Conservation (phyloP, 768 basidiomycete genomes). For the Coprinellus micaceus region DNA sequence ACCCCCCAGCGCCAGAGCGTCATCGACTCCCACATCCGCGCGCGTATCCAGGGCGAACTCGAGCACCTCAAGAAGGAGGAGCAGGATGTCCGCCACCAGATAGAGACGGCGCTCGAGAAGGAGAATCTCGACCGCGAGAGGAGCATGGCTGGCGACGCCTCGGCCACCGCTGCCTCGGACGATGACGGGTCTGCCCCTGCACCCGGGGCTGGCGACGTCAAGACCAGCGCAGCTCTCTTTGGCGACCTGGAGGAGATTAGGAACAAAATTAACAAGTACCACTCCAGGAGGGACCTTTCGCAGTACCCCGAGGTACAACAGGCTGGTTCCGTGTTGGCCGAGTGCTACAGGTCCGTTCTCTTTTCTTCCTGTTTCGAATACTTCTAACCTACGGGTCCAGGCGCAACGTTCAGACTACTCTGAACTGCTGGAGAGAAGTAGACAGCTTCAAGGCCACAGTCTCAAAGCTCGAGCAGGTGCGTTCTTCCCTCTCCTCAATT, state of each 20-base stretch:
- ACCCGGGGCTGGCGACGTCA: conserved; percentile 34
- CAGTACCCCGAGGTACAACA: conserved; percentile 56
- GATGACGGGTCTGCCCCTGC: conserved; percentile 27
- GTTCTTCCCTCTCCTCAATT: conserved; percentile 14
- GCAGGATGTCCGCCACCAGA: conserved; percentile 63
- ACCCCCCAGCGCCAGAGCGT: conserved; percentile 67
- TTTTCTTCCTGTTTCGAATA: neutral
- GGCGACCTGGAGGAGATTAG: conserved; percentile 76
- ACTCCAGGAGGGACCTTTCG: conserved; percentile 48
- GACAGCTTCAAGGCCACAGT: conserved; percentile 67
- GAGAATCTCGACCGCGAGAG: conserved; percentile 83
- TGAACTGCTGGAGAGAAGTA: conserved; percentile 78
- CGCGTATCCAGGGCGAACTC: conserved; percentile 68
- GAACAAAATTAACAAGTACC: conserved; percentile 68
- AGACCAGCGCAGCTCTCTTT: conserved; percentile 58
- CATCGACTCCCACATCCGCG: conserved; percentile 69
- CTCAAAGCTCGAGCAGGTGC: conserved; percentile 63
- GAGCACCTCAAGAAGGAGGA: conserved; percentile 65
- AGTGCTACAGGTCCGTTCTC: conserved; percentile 68
- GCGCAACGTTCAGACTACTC: conserved; percentile 42
- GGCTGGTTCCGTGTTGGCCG: conserved; percentile 55
- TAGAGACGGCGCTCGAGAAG: conserved; percentile 76
- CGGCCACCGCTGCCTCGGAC: conserved; percentile 33
- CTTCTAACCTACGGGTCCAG: conserved; percentile 34
- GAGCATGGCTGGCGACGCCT: conserved; percentile 41